Evolutionary conservation across 2,329 filamentous ascomycete species (phyloP).

Genomic region (Fusarium fracticaudum): DNA sequence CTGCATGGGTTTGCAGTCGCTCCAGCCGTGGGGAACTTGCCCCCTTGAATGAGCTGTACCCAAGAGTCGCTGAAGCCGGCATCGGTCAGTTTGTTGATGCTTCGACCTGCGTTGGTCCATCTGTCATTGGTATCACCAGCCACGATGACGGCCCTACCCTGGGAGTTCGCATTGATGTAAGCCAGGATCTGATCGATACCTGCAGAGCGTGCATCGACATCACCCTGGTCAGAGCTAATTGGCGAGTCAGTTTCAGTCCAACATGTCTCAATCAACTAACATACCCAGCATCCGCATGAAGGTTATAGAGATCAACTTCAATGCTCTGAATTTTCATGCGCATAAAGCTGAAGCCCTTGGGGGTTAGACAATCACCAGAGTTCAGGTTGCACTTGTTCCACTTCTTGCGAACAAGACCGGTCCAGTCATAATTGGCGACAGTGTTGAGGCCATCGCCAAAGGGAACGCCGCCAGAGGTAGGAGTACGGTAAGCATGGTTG

Average conservation of each 20-base stretch:
- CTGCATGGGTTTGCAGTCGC: constrained; percentile 55
- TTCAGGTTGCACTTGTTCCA: constrained; percentile 68
- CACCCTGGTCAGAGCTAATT: constrained; percentile 56
- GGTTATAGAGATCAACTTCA: constrained; percentile 72
- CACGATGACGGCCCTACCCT: constrained; percentile 69
- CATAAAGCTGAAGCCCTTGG: constrained; percentile 77
- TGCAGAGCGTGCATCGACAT: constrained; percentile 64
- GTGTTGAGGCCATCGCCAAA: constrained; percentile 74
- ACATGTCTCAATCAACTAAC: background rate
- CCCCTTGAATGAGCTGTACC: constrained; percentile 63
- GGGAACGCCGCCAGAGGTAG: constrained; percentile 71
- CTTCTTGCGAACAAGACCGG: constrained; percentile 62
- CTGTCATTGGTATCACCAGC: constrained; percentile 73
- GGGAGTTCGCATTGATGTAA: constrained; percentile 65
- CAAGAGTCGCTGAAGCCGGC: constrained; percentile 67
- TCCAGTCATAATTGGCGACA: constrained; percentile 66
- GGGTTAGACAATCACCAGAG: constrained; percentile 71
- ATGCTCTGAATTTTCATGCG: constrained; percentile 62
- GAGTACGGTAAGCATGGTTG: constrained; percentile 67
- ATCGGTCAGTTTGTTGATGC: constrained; percentile 59
- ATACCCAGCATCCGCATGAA: constrained; percentile 70
- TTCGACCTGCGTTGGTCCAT: constrained; percentile 60
- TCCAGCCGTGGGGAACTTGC: constrained; percentile 56
- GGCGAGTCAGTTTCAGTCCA: background rate
- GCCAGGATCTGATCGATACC: constrained; percentile 68